Percentiles rank a stretch among this genome's conserved stretches.
These are phyloP conservation scores for Eutrema yunnanense DNA, from an alignment of 345 rosid genomes.

Conservation along the genomic window DNA sequence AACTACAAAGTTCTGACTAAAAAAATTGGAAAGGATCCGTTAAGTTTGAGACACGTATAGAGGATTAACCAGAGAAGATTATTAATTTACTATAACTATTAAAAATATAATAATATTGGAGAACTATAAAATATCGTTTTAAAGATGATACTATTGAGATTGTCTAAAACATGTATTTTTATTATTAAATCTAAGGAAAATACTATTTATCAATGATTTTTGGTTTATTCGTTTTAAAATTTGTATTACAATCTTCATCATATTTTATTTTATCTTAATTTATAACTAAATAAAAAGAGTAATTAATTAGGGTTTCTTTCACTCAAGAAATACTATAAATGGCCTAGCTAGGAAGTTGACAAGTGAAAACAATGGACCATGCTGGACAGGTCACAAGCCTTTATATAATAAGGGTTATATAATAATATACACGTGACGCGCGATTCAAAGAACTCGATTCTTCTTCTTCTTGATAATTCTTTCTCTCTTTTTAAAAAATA, in stretches of 20 bases:
- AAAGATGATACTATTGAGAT: not conserved
- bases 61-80: not conserved
- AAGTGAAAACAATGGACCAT: conserved; percentile 27
- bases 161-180: not conserved
- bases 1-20: conserved; percentile 14
- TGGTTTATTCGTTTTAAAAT: not conserved
- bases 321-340: conserved; percentile 39
- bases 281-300: not conserved
- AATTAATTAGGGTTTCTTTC: conserved; percentile 40
- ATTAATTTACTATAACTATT: not conserved
- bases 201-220: not conserved
- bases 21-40: not conserved
- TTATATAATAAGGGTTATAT: not conserved
- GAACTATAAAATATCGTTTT: not conserved
- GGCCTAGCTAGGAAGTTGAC: conserved; percentile 19
- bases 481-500: not conserved
- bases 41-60: conserved; percentile 5
- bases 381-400: conserved; percentile 19
- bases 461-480: conserved; percentile 29
- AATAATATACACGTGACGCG: conserved; percentile 14
- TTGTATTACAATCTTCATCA: too few relatives aligned
- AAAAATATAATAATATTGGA: not conserved
- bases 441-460: conserved; percentile 27
- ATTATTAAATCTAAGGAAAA: not conserved
- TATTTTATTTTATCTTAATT: not conserved